These are phyloP conservation scores for Nephromyces sp. DNA, from an alignment of 169 alveolate genomes.

Conservation along the genomic window DNA sequence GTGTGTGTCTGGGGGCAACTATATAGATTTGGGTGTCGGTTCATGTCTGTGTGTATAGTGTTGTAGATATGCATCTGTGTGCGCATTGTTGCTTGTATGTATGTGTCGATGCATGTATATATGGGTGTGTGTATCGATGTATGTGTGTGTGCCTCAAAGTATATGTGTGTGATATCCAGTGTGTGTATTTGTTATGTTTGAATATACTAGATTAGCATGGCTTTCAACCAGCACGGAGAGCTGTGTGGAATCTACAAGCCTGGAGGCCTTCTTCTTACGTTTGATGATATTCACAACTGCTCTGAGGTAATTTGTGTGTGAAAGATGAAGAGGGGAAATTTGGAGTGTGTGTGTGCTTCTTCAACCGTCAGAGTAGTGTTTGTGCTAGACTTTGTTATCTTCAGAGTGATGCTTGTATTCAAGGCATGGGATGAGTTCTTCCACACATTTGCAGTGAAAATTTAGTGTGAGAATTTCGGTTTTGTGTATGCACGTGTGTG, in stretches of 20 bases:
- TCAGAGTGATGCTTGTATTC: too few relatives aligned
- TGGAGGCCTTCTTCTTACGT: neutral
- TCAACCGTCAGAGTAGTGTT: neutral
- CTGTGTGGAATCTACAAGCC: neutral
- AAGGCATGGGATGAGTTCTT: too few relatives aligned
- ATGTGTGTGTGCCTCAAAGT: neutral
- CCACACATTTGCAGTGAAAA: too few relatives aligned
- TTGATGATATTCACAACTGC: neutral
- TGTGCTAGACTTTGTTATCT: neutral
- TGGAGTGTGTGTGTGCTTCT: too few relatives aligned
- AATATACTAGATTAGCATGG: conserved; percentile 1
- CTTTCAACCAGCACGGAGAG: conserved; percentile 8
- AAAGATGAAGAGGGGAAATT: too few relatives aligned
- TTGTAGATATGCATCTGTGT: neutral
- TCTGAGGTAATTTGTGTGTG: neutral
- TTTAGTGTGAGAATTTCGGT: too few relatives aligned
- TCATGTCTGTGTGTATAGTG: neutral
- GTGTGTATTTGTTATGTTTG: neutral
- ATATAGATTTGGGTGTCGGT: neutral
- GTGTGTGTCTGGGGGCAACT: too few relatives aligned
- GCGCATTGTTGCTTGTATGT: neutral
- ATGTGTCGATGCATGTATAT: neutral
- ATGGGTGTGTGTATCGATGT: neutral
- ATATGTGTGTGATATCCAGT: neutral
- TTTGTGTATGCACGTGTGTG: too few relatives aligned